A percentile compares a stretch with the other conserved stretches of the same genome.
phyloP scores from a whole-genome alignment of 2,329 filamentous ascomycete genomes.

The Diaporthe humulicola region DNA sequence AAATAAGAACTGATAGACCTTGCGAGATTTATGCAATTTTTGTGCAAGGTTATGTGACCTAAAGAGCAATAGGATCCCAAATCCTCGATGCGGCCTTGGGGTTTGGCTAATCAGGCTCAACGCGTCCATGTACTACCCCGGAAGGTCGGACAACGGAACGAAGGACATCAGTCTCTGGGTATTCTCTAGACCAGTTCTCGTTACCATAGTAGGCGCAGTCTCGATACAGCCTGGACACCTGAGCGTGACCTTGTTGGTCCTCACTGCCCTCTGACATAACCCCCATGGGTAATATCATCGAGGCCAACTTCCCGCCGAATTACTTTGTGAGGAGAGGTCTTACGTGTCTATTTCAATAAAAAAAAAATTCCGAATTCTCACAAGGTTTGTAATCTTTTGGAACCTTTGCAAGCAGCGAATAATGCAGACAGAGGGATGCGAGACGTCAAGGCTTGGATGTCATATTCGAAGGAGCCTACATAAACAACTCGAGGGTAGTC shows the following conservation, averaged over 20 bases:
- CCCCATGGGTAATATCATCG: neutral
- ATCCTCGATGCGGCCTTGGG: neutral
- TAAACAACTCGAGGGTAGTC: neutral
- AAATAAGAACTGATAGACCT: neutral
- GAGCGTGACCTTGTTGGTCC: neutral
- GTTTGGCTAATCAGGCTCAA: neutral
- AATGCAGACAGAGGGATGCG: neutral
- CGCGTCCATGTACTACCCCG: too few species aligned
- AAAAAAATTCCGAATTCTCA: neutral
- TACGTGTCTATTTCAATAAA: too few species aligned
- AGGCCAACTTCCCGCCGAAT: neutral
- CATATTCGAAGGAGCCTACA: neutral
- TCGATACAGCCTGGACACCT: neutral
- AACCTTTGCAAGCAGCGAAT: neutral
- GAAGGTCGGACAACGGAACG: neutral
- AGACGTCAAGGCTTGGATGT: neutral
- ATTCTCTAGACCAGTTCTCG: too few species aligned
- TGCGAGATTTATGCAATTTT: neutral
- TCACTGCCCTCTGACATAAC: too few species aligned
- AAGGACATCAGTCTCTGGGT: neutral
- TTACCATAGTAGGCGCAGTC: neutral
- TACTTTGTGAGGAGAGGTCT: neutral
- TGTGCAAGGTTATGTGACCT: neutral
- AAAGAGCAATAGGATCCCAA: too few species aligned
- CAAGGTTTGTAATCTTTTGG: neutral